A percentile compares a stretch with the other conserved stretches of the same genome.
Conservation (phyloP, 495 filamentous ascomycete genomes). For the Talaromyces borbonicus region DNA sequence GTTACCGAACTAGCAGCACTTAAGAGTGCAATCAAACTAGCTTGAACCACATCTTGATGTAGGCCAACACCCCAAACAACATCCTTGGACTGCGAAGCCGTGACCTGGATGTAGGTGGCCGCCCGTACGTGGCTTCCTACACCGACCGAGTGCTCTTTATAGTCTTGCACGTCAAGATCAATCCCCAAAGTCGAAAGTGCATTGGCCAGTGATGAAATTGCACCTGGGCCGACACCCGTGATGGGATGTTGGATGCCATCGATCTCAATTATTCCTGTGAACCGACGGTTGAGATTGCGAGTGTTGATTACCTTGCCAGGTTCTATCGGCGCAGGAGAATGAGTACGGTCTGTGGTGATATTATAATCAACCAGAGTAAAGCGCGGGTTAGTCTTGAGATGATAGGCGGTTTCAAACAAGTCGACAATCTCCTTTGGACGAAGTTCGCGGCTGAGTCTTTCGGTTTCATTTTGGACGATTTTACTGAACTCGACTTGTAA, state of each 20-base stretch:
- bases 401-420: constrained; percentile 83
- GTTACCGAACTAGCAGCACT: constrained; percentile 83
- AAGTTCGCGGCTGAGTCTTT: constrained; percentile 69
- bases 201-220: constrained; percentile 78
- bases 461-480: constrained; percentile 72
- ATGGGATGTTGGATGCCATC: constrained; percentile 72
- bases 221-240: constrained; percentile 75
- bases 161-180: constrained; percentile 85
- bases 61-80: constrained; percentile 95
- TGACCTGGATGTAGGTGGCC: constrained; percentile 89
- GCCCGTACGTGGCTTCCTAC: constrained; percentile 73
- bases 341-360: constrained; percentile 75
- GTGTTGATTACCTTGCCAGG: constrained; percentile 62
- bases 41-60: constrained; percentile 89
- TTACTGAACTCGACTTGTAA: constrained; percentile 86
- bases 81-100: constrained; percentile 52
- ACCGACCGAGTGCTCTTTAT: constrained; percentile 94
- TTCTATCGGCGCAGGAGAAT: constrained; percentile 60
- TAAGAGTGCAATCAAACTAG: constrained; percentile 80
- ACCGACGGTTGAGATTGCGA: constrained; percentile 68
- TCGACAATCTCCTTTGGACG: constrained; percentile 69
- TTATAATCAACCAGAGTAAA: constrained; percentile 89
- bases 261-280: constrained; percentile 79
- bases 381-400: constrained; percentile 66
- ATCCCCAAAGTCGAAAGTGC: constrained; percentile 75